Base-by-base conservation (phyloP, 805 yeast species). In the Saccharomycopsis oosterbeekiorum region DNA sequence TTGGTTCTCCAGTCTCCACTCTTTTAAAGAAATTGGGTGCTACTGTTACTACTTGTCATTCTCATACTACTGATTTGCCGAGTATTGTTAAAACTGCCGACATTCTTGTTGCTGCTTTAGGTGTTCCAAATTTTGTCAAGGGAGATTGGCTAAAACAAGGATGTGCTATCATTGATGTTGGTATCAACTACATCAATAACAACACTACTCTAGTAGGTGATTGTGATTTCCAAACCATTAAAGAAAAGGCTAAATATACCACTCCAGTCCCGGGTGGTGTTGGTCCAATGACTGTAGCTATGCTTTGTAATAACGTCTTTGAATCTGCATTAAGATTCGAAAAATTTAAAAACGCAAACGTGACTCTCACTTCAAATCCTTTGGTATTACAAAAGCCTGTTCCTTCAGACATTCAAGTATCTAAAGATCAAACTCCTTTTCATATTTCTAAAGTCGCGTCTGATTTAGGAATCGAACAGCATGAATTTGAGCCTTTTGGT, bases 261-360 rank as follows among this genome's bases (percentile, higher is more conserved):
- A 92, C 98, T 5, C 99, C 99, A 17, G 99, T 93, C 60, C 99
- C 99, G 39, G 98, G 98, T 71, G 98, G 98, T 68, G 98, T 93
- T 65, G 99, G 99, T 50, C 99, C 99, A 66, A 93, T 93, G 98
- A 93, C 99, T 34, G 97, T 93, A 56, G 97, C 97, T 50, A 91
- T 92, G 97, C 82, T 93, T 64, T 81, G 92, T 65, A 82, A 86
- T 66, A 93, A 94, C 70, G 93, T 93, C 11, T 78, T 84, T 62
- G 80, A 82, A 66, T 89, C 97, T 58, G 96, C 98, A 11, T 34
- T 21, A 79, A 86, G 68, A 69, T 68, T 36, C 66, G 65, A 75
- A 60, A 74, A 74, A 73, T 76, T 69, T 80, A 70, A 73, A 77
- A 70, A 76, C 81, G 67, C 73, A 75, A 63, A 74, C 81, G 64